A percentile compares a stretch with the other conserved stretches of the same genome.
Evolutionary conservation across 176 grass and related monocot species (phyloP).

Genomic region (Paspalum notatum): DNA sequence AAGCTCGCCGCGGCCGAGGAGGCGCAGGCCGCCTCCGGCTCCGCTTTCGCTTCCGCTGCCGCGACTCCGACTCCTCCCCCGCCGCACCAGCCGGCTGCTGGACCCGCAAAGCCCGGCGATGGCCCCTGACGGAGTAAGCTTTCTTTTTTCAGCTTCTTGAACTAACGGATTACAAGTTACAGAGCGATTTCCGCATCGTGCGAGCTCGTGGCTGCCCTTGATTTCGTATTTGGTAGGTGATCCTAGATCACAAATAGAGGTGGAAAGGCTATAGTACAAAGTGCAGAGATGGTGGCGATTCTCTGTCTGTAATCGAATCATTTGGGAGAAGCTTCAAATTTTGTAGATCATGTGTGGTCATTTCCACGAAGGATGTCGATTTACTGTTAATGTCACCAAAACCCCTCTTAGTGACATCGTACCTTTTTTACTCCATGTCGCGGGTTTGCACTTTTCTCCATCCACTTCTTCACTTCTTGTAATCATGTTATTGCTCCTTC

Average conservation of each 20-base stretch:
- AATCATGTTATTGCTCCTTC: neutral
- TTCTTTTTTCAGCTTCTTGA: slow-evolving; percentile 23
- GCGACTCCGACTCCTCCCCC: slow-evolving; percentile 13
- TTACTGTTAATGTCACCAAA: slow-evolving; percentile 1
- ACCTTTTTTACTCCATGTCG: slow-evolving; percentile 4
- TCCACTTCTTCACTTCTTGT: slow-evolving; percentile 17
- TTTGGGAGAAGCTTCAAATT: slow-evolving; percentile 24
- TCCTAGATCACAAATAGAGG: slow-evolving; percentile 29
- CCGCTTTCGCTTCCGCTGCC: neutral
- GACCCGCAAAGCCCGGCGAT: slow-evolving; percentile 20
- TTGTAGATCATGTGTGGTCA: slow-evolving; percentile 30
- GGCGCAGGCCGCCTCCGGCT: slow-evolving; percentile 32
- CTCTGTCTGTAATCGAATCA: slow-evolving; percentile 26
- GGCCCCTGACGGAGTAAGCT: slow-evolving; percentile 42
- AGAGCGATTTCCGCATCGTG: neutral
- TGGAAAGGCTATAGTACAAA: neutral
- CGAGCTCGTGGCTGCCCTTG: slow-evolving; percentile 19
- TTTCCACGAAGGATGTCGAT: slow-evolving; percentile 32
- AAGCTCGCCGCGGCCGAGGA: slow-evolving; percentile 70
- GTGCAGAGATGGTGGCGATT: neutral
- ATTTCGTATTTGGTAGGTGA: slow-evolving; percentile 19
- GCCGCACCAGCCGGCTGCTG: slow-evolving; percentile 10
- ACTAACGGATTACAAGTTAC: slow-evolving; percentile 4
- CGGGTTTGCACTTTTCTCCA: neutral
- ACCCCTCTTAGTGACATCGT: neutral